Evolutionary conservation across 164 flowering plant species (phyloP).

Genomic region (Piper betle): DNA sequence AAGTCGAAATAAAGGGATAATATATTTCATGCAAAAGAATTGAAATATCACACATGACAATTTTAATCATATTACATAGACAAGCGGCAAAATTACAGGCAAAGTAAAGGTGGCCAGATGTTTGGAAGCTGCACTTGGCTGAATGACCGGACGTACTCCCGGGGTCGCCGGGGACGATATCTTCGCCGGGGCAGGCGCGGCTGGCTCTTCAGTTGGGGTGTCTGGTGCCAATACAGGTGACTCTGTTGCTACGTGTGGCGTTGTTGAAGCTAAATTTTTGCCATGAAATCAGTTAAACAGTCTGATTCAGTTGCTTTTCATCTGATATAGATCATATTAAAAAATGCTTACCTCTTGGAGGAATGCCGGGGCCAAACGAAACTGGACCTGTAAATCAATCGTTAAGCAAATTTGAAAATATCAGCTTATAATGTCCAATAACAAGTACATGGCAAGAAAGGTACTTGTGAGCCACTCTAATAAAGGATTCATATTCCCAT

Average conservation of each 20-base stretch:
- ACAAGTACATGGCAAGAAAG: too few species aligned
- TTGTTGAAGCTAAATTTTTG: neutral
- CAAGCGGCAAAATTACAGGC: neutral
- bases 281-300: neutral
- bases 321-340: neutral
- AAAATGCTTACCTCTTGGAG: neutral
- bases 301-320: neutral
- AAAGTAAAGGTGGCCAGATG: neutral
- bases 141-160: neutral
- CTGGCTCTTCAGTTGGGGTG: neutral
- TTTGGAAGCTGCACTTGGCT: neutral
- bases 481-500: neutral
- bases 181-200: neutral
- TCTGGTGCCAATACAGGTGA: conserved; percentile 1
- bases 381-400: neutral
- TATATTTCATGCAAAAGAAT: too few species aligned
- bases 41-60: too few species aligned
- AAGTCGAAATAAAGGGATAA: too few species aligned
- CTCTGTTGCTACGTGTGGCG: neutral
- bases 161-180: neutral
- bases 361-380: neutral
- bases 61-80: neutral
- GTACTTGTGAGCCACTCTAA: too few species aligned
- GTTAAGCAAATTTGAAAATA: neutral
- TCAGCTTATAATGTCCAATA: neutral